phyloP scores from a whole-genome alignment of 2,329 filamentous ascomycete genomes.

The Diatrype stigma region DNA sequence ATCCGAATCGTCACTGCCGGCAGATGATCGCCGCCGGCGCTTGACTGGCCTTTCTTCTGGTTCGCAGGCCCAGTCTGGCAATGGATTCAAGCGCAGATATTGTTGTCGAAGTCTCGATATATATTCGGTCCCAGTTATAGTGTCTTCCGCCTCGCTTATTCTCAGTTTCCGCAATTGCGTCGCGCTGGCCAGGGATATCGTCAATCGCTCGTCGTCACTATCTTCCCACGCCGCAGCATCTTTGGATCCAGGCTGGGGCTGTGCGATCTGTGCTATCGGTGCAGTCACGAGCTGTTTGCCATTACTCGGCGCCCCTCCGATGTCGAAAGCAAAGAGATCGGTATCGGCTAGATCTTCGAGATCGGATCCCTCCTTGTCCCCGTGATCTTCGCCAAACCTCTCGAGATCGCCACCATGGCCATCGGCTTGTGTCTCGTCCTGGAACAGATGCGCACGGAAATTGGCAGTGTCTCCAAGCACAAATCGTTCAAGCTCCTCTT shows the following conservation, averaged over 20 bases:
- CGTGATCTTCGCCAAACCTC: constrained; percentile 31
- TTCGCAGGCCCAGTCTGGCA: constrained; percentile 56
- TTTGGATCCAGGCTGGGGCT: constrained; percentile 7
- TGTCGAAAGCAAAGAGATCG: constrained; percentile 82
- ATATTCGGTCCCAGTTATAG: constrained; percentile 85
- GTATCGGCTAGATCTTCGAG: constrained; percentile 70
- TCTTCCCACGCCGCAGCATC: constrained; percentile 77
- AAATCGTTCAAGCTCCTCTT: constrained; percentile 80
- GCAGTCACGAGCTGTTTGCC: constrained; percentile 23
- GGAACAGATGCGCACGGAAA: constrained; percentile 71
- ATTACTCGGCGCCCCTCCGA: constrained; percentile 45
- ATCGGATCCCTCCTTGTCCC: constrained; percentile 41
- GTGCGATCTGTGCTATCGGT: constrained; percentile 18
- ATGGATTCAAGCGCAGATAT: constrained; percentile 57
- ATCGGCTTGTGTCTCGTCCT: constrained; percentile 37
- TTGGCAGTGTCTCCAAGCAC: constrained; percentile 85
- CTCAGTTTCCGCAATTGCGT: constrained; percentile 79
- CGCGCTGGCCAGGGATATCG: constrained; percentile 74
- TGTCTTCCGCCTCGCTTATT: constrained; percentile 74
- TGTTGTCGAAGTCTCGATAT: constrained; percentile 74
- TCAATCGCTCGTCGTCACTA: constrained; percentile 87
- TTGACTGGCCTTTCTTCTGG: constrained; percentile 47
- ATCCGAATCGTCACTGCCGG: constrained; percentile 32
- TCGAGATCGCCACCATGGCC: constrained; percentile 24
- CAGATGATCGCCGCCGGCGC: constrained; percentile 48